phyloP scores from a whole-genome alignment of 352 stramenopile genomes.

The Pythium plurisporium region DNA sequence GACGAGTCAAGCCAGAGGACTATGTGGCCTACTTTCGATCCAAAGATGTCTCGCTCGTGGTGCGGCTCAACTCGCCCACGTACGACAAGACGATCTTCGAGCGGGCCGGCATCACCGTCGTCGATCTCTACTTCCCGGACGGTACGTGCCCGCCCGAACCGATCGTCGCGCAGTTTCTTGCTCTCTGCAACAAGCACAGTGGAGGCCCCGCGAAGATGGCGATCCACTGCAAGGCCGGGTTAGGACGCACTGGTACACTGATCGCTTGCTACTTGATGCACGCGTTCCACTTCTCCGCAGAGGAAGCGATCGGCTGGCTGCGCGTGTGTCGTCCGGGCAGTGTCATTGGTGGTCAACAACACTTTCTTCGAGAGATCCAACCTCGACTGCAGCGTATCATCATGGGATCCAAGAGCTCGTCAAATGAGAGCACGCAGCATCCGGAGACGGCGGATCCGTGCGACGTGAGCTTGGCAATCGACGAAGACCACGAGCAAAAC shows the following conservation, averaged over 20 bases:
- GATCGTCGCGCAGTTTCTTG: conserved; percentile 74
- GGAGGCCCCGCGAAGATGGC: conserved; percentile 79
- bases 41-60: conserved; percentile 34
- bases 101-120: conserved; percentile 78
- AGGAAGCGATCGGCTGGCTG: conserved; percentile 91
- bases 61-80: conserved; percentile 92
- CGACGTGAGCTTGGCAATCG: background rate
- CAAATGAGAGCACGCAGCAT: no score
- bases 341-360: conserved; percentile 92
- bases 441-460: background rate
- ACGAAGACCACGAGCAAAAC: background rate
- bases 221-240: conserved; percentile 95
- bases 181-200: conserved; percentile 39
- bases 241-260: conserved; percentile 93
- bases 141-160: conserved; percentile 75
- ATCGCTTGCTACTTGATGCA: conserved; percentile 96
- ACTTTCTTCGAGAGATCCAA: conserved; percentile 86
- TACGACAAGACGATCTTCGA: conserved; percentile 89
- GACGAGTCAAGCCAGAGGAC: conserved; percentile 44
- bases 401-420: background rate
- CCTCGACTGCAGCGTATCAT: background rate
- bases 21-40: conserved; percentile 44
- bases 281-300: conserved; percentile 87
- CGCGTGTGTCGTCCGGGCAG: conserved; percentile 89
- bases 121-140: conserved; percentile 92